Evolutionary conservation across 176 grass and related monocot genomes (phyloP), one percentile per base, ranked within the genome.

Genomic region (Zoysia japonica): DNA sequence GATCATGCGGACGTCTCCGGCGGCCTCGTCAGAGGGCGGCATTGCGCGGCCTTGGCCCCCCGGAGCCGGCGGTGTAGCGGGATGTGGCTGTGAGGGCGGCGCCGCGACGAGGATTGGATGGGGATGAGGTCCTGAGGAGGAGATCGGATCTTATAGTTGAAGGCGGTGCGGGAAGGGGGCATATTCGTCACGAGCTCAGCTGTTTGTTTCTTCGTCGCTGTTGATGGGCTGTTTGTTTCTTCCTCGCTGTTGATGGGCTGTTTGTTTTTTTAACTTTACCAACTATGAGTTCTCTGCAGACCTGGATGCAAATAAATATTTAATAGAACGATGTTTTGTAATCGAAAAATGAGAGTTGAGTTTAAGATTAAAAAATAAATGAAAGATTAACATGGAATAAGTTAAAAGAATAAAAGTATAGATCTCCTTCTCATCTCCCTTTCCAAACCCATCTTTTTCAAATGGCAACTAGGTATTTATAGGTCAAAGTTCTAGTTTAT

Each of bases 141-240:
- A 84, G 82, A 88, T 84, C 65, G 71, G 82, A 85, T 89, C 65
- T 85, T 76, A 55, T 28, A 80, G 65, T 49, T 11, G 41, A 43
- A 47, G 73, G 74, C 9, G n/a, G 5, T 35, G 7, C 47, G 7
- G 11, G 4, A 47, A 7, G 28, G 7, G 6, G n/a, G 63, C 65
- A 67, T 78, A 67, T 78, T 17, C 62, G 76, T 54, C 39, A 16
- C 17, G 5, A 69, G 49, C 11, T 44, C 17, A 9, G 2, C 50
- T 8, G 9, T n/a, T 19, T 9, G 35, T 15, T 51, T 41, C 48
- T 5, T 16, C 14, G 20, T 7, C 9, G 3, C n/a, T 62, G 62
- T 42, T 53, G 47, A 43, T 78, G 75, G 61, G 75, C 61, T 65
- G 59, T 19, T 8, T 39, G 2, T 4, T 37, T 1, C 0, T 0